phyloP scores from a whole-genome alignment of 1,139 yeast species.

The Blastobotrys capitulatus region DNA sequence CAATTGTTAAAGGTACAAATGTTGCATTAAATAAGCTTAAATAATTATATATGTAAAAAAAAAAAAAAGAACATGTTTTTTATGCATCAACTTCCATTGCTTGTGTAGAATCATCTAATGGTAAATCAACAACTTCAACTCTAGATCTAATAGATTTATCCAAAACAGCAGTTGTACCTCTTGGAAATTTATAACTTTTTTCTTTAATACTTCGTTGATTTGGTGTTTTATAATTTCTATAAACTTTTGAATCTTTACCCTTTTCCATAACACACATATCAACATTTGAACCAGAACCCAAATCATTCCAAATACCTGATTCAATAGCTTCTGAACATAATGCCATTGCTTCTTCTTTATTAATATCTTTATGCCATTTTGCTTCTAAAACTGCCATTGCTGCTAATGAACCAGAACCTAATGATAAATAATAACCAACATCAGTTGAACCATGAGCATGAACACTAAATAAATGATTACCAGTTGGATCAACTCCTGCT shows the following conservation, averaged over 20 bases:
- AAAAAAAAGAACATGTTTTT: slow-evolving; percentile 8
- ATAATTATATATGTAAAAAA: too few species aligned
- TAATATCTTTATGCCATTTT: slow-evolving; percentile 72
- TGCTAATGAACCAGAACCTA: slow-evolving; percentile 97
- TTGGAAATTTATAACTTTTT: slow-evolving; percentile 72
- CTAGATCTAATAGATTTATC: slow-evolving; percentile 57
- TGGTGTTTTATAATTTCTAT: slow-evolving; percentile 87
- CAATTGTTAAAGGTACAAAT: slow-evolving; percentile 86
- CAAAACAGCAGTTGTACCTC: slow-evolving; percentile 87
- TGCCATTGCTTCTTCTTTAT: slow-evolving; percentile 81
- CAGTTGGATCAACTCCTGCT: slow-evolving; percentile 96
- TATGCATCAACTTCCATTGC: slow-evolving; percentile 74
- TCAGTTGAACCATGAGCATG: slow-evolving; percentile 99
- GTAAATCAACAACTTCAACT: slow-evolving; percentile 65
- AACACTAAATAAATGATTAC: slow-evolving; percentile 84
- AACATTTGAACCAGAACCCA: slow-evolving; percentile 97
- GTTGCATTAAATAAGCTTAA: slow-evolving; percentile 46
- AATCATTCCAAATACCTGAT: slow-evolving; percentile 98
- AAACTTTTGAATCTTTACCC: slow-evolving; percentile 69
- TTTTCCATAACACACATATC: slow-evolving; percentile 95
- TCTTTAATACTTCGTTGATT: slow-evolving; percentile 80
- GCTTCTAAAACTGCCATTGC: slow-evolving; percentile 97
- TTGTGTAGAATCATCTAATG: slow-evolving; percentile 34
- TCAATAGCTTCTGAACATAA: slow-evolving; percentile 90
- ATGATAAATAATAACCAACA: slow-evolving; percentile 83